Percentiles rank a stretch among this genome's conserved stretches.
These are phyloP conservation scores for Termitomyces sp. DNA, from an alignment of 768 basidiomycete genomes.

Conservation along the genomic window DNA sequence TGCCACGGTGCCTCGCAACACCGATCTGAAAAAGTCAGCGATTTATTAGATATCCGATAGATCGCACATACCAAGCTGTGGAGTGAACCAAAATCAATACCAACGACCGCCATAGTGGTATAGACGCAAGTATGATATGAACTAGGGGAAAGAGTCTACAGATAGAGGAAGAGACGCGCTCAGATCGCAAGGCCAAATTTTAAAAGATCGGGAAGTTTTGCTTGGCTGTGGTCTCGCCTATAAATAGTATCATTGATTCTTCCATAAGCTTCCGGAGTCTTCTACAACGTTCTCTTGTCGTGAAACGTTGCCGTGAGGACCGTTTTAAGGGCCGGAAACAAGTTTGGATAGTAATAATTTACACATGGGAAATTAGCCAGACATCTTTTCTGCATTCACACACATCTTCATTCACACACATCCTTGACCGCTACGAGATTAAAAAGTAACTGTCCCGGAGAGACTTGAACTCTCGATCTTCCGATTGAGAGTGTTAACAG, in stretches of 20 bases:
- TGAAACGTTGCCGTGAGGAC: background rate
- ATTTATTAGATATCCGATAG: constrained; percentile 5
- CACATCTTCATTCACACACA: no score
- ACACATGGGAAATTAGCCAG: background rate
- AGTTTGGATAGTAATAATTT: background rate
- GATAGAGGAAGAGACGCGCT: constrained; percentile 8
- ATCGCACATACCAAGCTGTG: constrained; percentile 68
- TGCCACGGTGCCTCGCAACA: constrained; percentile 91
- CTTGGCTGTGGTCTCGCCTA: constrained; percentile 17
- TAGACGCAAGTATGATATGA: constrained; percentile 15
- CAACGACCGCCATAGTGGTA: constrained; percentile 81
- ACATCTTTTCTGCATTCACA: background rate
- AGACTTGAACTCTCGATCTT: constrained; percentile 5
- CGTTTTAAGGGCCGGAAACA: background rate
- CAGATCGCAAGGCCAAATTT: constrained; percentile 14
- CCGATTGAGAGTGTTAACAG: constrained; percentile 3
- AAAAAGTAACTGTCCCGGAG: background rate
- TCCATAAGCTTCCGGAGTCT: constrained; percentile 20
- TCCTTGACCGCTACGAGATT: no score
- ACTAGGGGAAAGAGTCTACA: constrained; percentile 8
- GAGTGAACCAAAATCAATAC: constrained; percentile 89
- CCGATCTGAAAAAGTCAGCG: constrained; percentile 60
- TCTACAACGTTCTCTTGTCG: constrained; percentile 14
- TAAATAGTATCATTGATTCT: constrained; percentile 18
- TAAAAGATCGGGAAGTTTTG: constrained; percentile 17